A percentile compares a stretch with the other conserved stretches of the same genome.
These are phyloP conservation scores for Candida methanosorbosa DNA, from an alignment of 805 yeast species.

Conservation along the genomic window DNA sequence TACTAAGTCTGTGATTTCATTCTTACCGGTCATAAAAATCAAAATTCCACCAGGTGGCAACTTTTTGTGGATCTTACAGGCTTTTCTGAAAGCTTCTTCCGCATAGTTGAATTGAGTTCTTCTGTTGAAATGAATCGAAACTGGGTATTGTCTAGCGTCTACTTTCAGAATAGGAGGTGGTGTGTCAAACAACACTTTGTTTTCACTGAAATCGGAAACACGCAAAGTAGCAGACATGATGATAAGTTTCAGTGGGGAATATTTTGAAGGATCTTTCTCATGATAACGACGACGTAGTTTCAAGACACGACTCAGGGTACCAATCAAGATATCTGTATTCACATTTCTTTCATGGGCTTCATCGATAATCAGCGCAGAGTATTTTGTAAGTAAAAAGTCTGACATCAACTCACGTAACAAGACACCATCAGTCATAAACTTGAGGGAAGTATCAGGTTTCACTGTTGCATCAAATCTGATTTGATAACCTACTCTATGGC, in stretches of 20 bases:
- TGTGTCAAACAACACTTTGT: constrained; percentile 49
- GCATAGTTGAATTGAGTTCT: constrained; percentile 71
- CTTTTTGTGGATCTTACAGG: constrained; percentile 76
- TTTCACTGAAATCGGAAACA: constrained; percentile 89
- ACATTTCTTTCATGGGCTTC: constrained; percentile 98
- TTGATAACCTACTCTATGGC: constrained; percentile 67
- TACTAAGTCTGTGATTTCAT: constrained; percentile 76
- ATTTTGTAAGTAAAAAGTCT: constrained; percentile 72
- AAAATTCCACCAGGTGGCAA: constrained; percentile 93
- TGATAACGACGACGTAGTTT: constrained; percentile 55
- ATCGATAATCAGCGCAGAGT: constrained; percentile 83
- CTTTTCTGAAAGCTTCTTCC: constrained; percentile 78
- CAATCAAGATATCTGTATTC: constrained; percentile 92
- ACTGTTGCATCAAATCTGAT: constrained; percentile 71
- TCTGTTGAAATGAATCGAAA: constrained; percentile 80
- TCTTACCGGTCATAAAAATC: constrained; percentile 89
- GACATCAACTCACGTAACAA: constrained; percentile 85
- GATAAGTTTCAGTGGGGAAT: constrained; percentile 66
- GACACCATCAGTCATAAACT: constrained; percentile 95
- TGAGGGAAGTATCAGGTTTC: constrained; percentile 58
- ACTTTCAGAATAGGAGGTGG: constrained; percentile 88
- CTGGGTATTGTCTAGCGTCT: constrained; percentile 92
- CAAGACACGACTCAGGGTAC: constrained; percentile 84
- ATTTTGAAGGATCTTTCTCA: constrained; percentile 34
- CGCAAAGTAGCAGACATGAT: constrained; percentile 97